Percentiles rank a stretch among this genome's conserved stretches.
Conservation (phyloP, 306 rosid species). For the Canavalia ensiformis region DNA sequence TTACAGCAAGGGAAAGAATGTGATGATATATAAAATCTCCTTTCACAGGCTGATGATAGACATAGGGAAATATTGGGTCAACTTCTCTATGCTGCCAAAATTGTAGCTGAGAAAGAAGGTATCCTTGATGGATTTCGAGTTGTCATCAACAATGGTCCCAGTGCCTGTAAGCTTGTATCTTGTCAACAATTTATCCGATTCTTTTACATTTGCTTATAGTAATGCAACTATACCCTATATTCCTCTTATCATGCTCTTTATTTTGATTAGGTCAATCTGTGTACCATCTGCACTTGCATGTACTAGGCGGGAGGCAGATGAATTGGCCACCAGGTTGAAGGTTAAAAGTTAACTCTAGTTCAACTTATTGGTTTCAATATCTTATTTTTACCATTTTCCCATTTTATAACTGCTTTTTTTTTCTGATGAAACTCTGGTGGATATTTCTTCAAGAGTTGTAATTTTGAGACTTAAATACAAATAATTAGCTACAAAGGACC, state of each 20-base stretch:
- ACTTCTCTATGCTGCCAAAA: constrained; percentile 83
- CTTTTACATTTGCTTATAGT: not conserved
- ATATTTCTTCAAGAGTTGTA: constrained; percentile 25
- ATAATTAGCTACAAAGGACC: not conserved
- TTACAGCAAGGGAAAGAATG: not conserved
- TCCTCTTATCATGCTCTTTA: constrained; percentile 14
- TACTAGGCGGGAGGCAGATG: constrained; percentile 86
- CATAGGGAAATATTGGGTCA: constrained; percentile 81
- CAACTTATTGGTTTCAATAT: not conserved
- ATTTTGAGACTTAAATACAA: not conserved
- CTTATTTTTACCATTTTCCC: not conserved
- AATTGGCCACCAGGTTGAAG: constrained; percentile 91
- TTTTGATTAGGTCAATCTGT: constrained; percentile 80
- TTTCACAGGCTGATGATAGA: constrained; percentile 70
- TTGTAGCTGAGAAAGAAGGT: constrained; percentile 85
- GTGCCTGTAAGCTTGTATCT: constrained; percentile 69
- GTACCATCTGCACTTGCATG: constrained; percentile 93
- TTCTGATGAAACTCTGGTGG: constrained; percentile 5
- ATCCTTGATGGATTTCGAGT: constrained; percentile 86
- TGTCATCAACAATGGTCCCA: constrained; percentile 81
- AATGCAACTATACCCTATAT: not conserved
- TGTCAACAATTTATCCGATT: not conserved
- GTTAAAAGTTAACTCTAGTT: constrained; percentile 26
- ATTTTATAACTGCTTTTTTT: not conserved
- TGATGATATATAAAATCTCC: constrained; percentile 9